Percentiles rank a stretch among this genome's conserved stretches.
phyloP scores from a whole-genome alignment of 257 asterid species.

The Lycium ferocissimum region DNA sequence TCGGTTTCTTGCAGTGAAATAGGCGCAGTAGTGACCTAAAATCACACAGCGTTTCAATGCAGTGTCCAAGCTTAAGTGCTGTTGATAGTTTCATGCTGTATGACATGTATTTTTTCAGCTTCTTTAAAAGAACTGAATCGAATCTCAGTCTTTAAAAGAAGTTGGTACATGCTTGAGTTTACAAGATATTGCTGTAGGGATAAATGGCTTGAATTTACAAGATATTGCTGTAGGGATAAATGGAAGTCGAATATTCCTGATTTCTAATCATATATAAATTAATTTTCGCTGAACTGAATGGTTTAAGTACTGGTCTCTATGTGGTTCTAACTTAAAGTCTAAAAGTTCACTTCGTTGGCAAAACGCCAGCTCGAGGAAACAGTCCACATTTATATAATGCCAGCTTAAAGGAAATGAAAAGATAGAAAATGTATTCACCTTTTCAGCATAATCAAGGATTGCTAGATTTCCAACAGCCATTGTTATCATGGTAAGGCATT shows the following conservation, averaged over 20 bases:
- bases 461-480: conserved; percentile 4
- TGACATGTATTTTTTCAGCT: background rate
- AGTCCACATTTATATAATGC: background rate
- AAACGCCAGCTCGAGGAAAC: background rate
- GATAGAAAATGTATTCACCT: conserved; percentile 8
- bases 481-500: conserved; percentile 19
- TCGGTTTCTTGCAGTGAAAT: conserved; percentile 25
- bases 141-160: no score
- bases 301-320: background rate
- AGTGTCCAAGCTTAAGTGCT: background rate
- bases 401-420: background rate
- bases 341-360: background rate
- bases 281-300: background rate
- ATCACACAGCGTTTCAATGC: background rate
- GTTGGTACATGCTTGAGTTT: no score
- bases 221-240: no score
- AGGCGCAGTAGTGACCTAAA: conserved; percentile 12
- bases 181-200: no score
- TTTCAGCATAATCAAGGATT: background rate
- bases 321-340: background rate
- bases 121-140: no score
- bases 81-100: background rate
- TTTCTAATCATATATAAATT: no score
- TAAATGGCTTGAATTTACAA: no score
- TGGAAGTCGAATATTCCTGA: no score